These are phyloP conservation scores for Entoloma clypeatum DNA, from an alignment of 1,284 basidiomycete species.

Conservation along the genomic window DNA sequence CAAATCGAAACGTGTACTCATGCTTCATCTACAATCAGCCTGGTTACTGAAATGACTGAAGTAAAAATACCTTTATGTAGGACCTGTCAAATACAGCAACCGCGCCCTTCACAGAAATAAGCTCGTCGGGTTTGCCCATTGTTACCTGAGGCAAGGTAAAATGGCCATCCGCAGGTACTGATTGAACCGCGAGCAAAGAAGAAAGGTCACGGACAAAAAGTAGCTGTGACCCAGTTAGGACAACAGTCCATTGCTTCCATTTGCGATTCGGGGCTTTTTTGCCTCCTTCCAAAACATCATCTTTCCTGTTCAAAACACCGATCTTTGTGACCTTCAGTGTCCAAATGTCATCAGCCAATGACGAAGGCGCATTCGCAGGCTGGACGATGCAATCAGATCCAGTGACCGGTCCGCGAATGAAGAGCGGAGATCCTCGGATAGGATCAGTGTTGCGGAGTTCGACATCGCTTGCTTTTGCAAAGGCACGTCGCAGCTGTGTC, in stretches of 20 bases:
- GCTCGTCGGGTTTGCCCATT: conserved; percentile 83
- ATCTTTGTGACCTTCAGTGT: conserved; percentile 79
- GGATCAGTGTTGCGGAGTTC: conserved; percentile 46
- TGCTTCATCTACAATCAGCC: conserved; percentile 41
- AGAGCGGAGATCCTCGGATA: conserved; percentile 43
- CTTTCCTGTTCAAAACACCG: conserved; percentile 81
- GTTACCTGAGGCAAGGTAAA: conserved; percentile 48
- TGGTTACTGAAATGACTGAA: not conserved
- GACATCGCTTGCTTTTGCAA: conserved; percentile 64
- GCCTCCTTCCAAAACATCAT: conserved; percentile 73
- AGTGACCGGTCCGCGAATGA: conserved; percentile 43
- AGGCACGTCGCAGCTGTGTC: conserved; percentile 63
- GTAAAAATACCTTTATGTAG: conserved; percentile 61
- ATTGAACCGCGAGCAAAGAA: conserved; percentile 49
- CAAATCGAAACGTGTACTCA: conserved; percentile 74
- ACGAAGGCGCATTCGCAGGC: not conserved
- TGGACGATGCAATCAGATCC: conserved; percentile 16
- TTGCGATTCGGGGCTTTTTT: conserved; percentile 77
- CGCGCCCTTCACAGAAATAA: conserved; percentile 74
- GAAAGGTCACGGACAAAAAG: conserved; percentile 86
- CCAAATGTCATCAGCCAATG: conserved; percentile 35
- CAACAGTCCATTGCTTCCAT: conserved; percentile 85
- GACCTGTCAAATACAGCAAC: conserved; percentile 79
- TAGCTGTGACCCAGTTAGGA: conserved; percentile 88
- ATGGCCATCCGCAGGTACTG: conserved; percentile 37